Base-by-base conservation (phyloP, 345 rosid species). In the Excoecaria agallocha region DNA sequence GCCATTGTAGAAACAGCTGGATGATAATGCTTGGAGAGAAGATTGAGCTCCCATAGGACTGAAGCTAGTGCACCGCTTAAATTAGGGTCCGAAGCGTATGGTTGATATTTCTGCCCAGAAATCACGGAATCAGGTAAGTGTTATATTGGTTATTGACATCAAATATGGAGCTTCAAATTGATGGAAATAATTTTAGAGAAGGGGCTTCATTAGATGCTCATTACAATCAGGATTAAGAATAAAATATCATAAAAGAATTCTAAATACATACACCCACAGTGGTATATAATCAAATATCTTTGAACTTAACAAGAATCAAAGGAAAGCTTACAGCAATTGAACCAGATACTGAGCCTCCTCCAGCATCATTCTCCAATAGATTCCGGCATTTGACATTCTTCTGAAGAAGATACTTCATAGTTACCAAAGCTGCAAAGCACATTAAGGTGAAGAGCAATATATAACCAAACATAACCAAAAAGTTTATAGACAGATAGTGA, bases 321-420 rank as follows among this genome's bases (percentile, higher is more conserved):
- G 9, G 68, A 76, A 39, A 81, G 71, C 94, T 79, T 89, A 96
- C 99, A 20, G 89, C 82, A 19, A 96, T 82, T n/a, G 92, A 88
- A 78, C 99, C 98, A 3, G 97, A 90, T 57, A 91, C 92, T 12
- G 98, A 95, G 83, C 98, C 99, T 60, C 99, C 98, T 43, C 98
- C 98, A 63, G 96, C 90, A 86, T 96, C 98, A 43, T 43, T 96
- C 85, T 93, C 99, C 79, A 93, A 78, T 63, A 96, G 84, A 81
- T 93, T 88, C 76, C 98, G 83, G 82, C 98, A 93, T 82, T 96
- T 93, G 12, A 86, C 84, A 70, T 96, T 96, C 82, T 82, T 96
- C 75, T 82, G 92, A 77, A 96, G 96, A 62, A 96, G 93, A 79
- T 69, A 87, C 74, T 85, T 93, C 82, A 91, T 66, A 13, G 97